Evolutionary conservation across 2,329 filamentous ascomycete species (phyloP).

Genomic region (Monosporascus cannonballus): DNA sequence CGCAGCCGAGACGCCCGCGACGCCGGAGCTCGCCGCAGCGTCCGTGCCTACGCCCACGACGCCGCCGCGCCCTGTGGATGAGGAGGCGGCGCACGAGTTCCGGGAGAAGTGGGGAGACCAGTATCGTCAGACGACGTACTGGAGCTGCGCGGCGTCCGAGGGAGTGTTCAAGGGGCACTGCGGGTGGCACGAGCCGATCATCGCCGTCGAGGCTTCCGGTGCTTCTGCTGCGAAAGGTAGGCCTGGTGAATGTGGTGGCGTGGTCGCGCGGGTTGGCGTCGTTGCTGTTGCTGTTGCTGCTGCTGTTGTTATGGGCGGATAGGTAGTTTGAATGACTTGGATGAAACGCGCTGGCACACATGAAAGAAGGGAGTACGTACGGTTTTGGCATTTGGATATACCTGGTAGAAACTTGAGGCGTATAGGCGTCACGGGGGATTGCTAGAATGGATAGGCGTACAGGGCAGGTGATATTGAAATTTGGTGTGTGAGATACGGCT

Average conservation of each 20-base stretch:
- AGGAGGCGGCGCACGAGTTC: slow-evolving; percentile 13
- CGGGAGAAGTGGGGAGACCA: slow-evolving; percentile 10
- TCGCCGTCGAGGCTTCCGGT: slow-evolving; percentile 16
- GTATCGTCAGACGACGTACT: slow-evolving; percentile 33
- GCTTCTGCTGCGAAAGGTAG: slow-evolving; percentile 6
- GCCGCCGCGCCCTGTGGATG: slow-evolving; percentile 9
- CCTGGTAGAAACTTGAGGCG: too few relatives aligned
- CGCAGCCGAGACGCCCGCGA: neutral
- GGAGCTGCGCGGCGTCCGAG: slow-evolving; percentile 28
- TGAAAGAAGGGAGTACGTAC: too few relatives aligned
- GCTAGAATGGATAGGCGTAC: neutral
- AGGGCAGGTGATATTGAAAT: neutral
- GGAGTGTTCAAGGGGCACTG: slow-evolving; percentile 25
- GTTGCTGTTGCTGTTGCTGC: slow-evolving; percentile 7
- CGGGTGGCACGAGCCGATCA: slow-evolving; percentile 32
- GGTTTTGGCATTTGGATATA: too few relatives aligned
- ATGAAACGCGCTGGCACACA: too few relatives aligned
- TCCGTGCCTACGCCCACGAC: slow-evolving; percentile 8
- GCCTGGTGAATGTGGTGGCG: slow-evolving; percentile 4
- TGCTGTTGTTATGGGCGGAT: neutral
- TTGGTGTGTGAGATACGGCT: neutral
- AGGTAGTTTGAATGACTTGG: neutral
- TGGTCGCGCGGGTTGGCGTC: slow-evolving; percentile 6
- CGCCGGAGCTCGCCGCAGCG: neutral
- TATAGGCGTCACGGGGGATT: too few relatives aligned